phyloP scores from a whole-genome alignment of 108 stramenopile genomes.

The Conticribra guillardii region DNA sequence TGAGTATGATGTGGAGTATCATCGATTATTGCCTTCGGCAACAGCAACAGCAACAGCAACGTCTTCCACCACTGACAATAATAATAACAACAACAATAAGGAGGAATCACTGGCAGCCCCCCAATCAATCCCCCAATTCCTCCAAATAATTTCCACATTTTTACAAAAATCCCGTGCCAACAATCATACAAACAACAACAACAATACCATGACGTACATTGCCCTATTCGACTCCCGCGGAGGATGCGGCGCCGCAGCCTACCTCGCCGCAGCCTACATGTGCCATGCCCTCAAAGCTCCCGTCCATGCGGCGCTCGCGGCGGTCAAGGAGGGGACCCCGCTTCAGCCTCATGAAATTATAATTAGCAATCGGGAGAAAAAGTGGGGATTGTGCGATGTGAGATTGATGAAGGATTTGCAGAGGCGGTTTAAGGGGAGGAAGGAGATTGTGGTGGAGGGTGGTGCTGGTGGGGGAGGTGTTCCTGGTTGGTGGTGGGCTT shows the following conservation, averaged over 20 bases:
- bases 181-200: not conserved
- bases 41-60: not conserved
- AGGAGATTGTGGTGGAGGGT: slow-evolving; percentile 43
- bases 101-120: slow-evolving; percentile 18
- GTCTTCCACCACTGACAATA: not conserved
- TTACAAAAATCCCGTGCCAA: slow-evolving; percentile 27
- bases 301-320: slow-evolving; percentile 47
- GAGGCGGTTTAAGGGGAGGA: slow-evolving; percentile 38
- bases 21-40: slow-evolving; percentile 37
- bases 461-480: not conserved
- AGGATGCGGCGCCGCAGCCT: slow-evolving; percentile 52
- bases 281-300: slow-evolving; percentile 42
- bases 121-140: slow-evolving; percentile 34
- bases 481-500: slow-evolving; percentile 46
- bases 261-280: slow-evolving; percentile 49
- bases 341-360: slow-evolving; percentile 8
- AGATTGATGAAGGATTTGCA: slow-evolving; percentile 49
- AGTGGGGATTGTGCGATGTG: slow-evolving; percentile 50
- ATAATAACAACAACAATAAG: slow-evolving; percentile 5
- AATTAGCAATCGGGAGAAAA: slow-evolving; percentile 8
- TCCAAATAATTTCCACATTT: slow-evolving; percentile 22
- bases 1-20: slow-evolving; percentile 58
- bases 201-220: slow-evolving; percentile 28
- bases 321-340: slow-evolving; percentile 44
- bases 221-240: slow-evolving; percentile 56